These are phyloP conservation scores for Amaranthus palmeri DNA, from an alignment of 148 eudicot species.

Conservation along the genomic window DNA sequence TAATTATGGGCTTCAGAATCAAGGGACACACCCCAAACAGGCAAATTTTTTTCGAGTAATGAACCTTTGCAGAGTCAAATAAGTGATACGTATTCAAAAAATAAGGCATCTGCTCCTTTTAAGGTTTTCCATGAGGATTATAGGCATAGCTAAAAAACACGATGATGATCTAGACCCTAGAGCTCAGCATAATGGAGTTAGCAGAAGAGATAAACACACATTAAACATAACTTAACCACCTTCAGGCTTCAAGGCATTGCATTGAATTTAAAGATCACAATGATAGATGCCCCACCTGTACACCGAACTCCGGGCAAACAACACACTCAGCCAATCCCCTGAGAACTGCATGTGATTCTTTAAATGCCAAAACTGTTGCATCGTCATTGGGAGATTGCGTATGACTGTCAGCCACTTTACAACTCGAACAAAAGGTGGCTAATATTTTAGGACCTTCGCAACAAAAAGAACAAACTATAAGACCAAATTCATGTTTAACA, in stretches of 20 bases:
- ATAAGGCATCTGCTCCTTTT: too few relatives aligned
- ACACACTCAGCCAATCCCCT: conserved; percentile 68
- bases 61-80: too few relatives aligned
- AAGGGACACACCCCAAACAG: too few relatives aligned
- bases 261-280: neutral
- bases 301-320: conserved; percentile 42
- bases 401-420: conserved; percentile 35
- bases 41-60: too few relatives aligned
- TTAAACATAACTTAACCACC: neutral
- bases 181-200: neutral
- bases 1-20: too few relatives aligned
- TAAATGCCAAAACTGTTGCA: conserved; percentile 25
- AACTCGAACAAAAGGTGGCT: conserved; percentile 46
- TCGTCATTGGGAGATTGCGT: conserved; percentile 22
- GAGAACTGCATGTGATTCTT: conserved; percentile 40
- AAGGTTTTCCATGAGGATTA: neutral
- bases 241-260: neutral
- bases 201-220: neutral
- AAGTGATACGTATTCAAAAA: too few relatives aligned
- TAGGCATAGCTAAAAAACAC: neutral
- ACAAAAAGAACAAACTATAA: conserved; percentile 15
- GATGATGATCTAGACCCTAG: neutral
- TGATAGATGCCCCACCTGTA: conserved; percentile 36
- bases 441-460: conserved; percentile 68
- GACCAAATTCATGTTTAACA: conserved; percentile 3